Base-by-base conservation (phyloP, 805 yeast genomes). In the Candida verbasci region DNA sequence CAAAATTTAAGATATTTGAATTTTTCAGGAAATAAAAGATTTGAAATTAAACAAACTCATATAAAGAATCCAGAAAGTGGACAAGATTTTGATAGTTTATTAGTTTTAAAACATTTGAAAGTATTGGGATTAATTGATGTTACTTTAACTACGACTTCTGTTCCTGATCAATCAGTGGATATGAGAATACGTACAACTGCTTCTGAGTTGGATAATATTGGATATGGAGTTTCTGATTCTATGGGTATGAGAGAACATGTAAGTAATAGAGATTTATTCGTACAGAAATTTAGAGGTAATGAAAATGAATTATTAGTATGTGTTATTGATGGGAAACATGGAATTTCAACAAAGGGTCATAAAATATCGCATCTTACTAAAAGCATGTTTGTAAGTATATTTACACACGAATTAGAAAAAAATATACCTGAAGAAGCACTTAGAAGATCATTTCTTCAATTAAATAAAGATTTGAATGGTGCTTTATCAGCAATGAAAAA, bases 111-210 rank as follows among this genome's bases (percentile, higher is more conserved):
- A 35, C 70, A 84, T 26, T 60, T 93, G 43, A 75, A 73, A 43
- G 76, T 85, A 9, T 65, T 93, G 34, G 97, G 97, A 0, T 68
- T 93, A 43, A 87, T 93, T 82, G 99, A 93, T 66, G 95, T 93
- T 17, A 93, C 98, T 1, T 72, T 91, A 43, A 87, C 95, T 1
- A 83, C 95, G 0, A 81, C 88, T 11, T 72, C 82, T 10, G 84
- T 89, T 6, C 97, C 97, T 7, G 97, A 91, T 58, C 96, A 89
- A 58, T 70, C 76, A 9, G 77, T 77, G 9, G 81, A 84, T 48
- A 75, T 85, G 46, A 82, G 98, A 63, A 82, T 93, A 14, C 78
- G 98, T 48, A 86, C 97, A 0, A 84, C 95, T 0, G 91, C 89
- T 11, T 82, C 96, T 0, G 82, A 78, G 34, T 60, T 86, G 16